Evolutionary conservation across 306 rosid genomes (phyloP), one percentile per base, ranked within the genome.

Genomic region (Glycine tomentella): DNA sequence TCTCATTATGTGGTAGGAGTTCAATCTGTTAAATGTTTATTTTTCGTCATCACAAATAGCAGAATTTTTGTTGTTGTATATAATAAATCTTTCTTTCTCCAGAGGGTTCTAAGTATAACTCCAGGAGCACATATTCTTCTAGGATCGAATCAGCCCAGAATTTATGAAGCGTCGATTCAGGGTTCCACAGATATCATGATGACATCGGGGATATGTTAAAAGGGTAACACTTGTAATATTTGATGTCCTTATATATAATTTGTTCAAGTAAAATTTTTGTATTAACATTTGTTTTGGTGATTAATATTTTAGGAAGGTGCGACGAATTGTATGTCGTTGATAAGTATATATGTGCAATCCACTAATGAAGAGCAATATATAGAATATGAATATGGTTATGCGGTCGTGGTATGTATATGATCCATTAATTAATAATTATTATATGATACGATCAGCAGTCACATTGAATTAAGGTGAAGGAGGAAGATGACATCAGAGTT

Each of bases 331-430:
- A 76, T 69, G 72, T 11, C 0, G 45, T 20, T 82, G 72, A 75
- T 82, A 68, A 69, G 75, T 52, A 34, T 53, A 36, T 36, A 36
- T 2, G 75, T 71, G 86, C 46, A 33, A 53, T 71, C 86, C 86
- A 72, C 70, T 36, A 72, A 69, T 15, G 33, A 82, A 72, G 49
- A 56, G 64, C 80, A 55, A 69, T 25, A 25, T 25, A 25, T 55
- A 62, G 14, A 80, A n/a, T 58, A 15, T 52, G 66, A 10, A 3
- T 13, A 72, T 61, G 31, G 31, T 62, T 36, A 40, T 62, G 74
- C 38, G 58, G 15, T 44, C 2, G 25, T 63, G 84, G 9, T 59
- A 61, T 71, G 31, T 25, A 25, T 25, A 25, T 25, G 31, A 61
- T 51, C 57, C 74, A 80, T 50, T 79, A 53, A 38, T 3, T 64